These are phyloP conservation scores for Periconia digitata DNA, from an alignment of 2,329 filamentous ascomycete species.

Conservation along the genomic window DNA sequence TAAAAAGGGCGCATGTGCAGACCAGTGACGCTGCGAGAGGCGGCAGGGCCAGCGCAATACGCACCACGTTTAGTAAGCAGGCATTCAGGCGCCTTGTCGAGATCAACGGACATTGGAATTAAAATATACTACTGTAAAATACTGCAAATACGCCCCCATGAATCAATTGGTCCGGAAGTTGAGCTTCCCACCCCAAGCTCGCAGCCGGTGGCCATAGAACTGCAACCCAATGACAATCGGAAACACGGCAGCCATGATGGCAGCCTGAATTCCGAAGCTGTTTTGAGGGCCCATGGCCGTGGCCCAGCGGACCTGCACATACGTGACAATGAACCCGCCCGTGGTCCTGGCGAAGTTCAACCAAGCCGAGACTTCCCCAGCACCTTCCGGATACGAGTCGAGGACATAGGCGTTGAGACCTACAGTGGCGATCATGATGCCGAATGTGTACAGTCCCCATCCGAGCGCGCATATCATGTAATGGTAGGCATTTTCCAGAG, in stretches of 20 bases:
- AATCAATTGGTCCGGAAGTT: too few species aligned
- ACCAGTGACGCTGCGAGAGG: too few species aligned
- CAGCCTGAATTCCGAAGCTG: slow-evolving; percentile 32
- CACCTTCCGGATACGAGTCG: slow-evolving; percentile 29
- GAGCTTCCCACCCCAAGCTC: too few species aligned
- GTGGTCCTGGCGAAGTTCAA: slow-evolving; percentile 28
- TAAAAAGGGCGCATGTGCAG: too few species aligned
- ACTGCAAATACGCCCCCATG: too few species aligned
- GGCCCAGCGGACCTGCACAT: slow-evolving; percentile 34
- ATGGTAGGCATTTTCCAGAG: slow-evolving; percentile 21
- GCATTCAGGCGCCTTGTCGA: too few species aligned
- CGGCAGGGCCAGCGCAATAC: too few species aligned
- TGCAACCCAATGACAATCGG: too few species aligned
- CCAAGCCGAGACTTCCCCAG: slow-evolving; percentile 24
- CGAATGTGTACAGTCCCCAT: slow-evolving; percentile 29
- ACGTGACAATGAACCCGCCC: slow-evolving; percentile 32
- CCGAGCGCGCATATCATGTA: slow-evolving; percentile 17
- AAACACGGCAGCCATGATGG: slow-evolving; percentile 24
- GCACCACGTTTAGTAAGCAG: too few species aligned
- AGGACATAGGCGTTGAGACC: slow-evolving; percentile 31
- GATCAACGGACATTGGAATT: too few species aligned
- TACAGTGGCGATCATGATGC: slow-evolving; percentile 23
- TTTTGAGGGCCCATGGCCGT: slow-evolving; percentile 17
- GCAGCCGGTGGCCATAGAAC: too few species aligned
- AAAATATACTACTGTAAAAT: too few species aligned